These are phyloP conservation scores for Ceratocystis lukuohia DNA, from an alignment of 2,329 filamentous ascomycete genomes.

Conservation along the genomic window DNA sequence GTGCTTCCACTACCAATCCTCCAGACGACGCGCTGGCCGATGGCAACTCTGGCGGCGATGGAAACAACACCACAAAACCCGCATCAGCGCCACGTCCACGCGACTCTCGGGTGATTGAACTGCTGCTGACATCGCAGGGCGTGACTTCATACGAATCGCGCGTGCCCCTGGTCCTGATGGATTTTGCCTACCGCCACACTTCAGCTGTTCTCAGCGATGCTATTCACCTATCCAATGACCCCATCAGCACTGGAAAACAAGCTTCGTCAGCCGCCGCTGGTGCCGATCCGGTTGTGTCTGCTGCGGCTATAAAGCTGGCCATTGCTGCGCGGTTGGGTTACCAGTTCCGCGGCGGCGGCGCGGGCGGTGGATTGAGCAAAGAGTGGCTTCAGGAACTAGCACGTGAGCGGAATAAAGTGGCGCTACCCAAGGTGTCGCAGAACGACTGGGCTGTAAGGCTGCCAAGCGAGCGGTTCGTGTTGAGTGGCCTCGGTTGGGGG, in stretches of 20 bases:
- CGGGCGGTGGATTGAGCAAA: constrained; percentile 47
- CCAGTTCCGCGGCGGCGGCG: constrained; percentile 49
- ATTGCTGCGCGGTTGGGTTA: constrained; percentile 55
- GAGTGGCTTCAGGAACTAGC: constrained; percentile 69
- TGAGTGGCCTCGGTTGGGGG: constrained; percentile 53
- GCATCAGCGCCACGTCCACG: constrained; percentile 48
- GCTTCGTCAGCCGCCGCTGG: constrained; percentile 37
- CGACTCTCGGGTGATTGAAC: constrained; percentile 66
- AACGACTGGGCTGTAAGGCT: constrained; percentile 56
- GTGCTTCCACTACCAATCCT: constrained; percentile 19
- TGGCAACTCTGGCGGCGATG: constrained; percentile 16
- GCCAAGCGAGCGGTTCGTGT: constrained; percentile 54
- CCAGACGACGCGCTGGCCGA: not conserved
- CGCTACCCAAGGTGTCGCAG: constrained; percentile 47
- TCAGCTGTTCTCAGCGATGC: constrained; percentile 58
- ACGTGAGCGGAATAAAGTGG: constrained; percentile 53
- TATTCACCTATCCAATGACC: constrained; percentile 54
- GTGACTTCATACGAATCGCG: constrained; percentile 70
- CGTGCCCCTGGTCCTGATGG: constrained; percentile 68
- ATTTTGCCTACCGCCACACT: constrained; percentile 77
- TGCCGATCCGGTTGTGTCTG: constrained; percentile 43
- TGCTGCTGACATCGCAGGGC: constrained; percentile 65
- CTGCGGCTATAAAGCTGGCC: constrained; percentile 58
- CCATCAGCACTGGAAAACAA: constrained; percentile 43
- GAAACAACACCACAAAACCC: constrained; percentile 24